A percentile compares a stretch with the other conserved stretches of the same genome.
Evolutionary conservation across 2,329 filamentous ascomycete genomes (phyloP).

Genomic region (Endoconidiophora polonica): DNA sequence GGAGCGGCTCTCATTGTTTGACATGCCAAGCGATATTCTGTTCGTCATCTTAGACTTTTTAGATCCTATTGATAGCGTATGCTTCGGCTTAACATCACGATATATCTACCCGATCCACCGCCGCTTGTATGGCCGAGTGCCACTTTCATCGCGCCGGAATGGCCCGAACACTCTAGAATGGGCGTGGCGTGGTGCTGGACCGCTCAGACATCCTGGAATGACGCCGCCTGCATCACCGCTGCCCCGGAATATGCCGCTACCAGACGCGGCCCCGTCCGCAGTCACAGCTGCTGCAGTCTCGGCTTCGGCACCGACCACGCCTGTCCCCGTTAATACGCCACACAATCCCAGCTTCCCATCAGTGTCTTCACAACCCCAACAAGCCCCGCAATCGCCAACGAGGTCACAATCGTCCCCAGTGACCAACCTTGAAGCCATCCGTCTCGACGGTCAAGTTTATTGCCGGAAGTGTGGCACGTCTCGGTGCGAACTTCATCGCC

Average conservation of each 20-base stretch:
- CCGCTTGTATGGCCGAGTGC: constrained; percentile 37
- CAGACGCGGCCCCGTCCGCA: constrained; percentile 13
- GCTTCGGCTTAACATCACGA: constrained; percentile 40
- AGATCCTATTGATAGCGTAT: constrained; percentile 47
- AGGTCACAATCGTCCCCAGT: constrained; percentile 10
- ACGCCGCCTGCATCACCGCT: constrained; percentile 7
- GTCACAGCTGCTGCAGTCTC: not conserved
- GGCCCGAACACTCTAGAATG: constrained; percentile 48
- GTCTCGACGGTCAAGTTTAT: constrained; percentile 41
- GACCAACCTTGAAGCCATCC: constrained; percentile 28
- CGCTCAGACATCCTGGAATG: constrained; percentile 20
- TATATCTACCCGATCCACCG: constrained; percentile 43
- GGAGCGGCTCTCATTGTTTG: constrained; percentile 28
- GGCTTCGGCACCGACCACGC: constrained; percentile 1
- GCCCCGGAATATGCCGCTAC: constrained; percentile 6
- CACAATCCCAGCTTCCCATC: constrained; percentile 5
- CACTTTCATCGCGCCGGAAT: constrained; percentile 37
- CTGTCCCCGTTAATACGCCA: constrained; percentile 1
- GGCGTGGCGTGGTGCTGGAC: constrained; percentile 42
- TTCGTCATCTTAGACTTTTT: constrained; percentile 44
- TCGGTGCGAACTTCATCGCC: constrained; percentile 46
- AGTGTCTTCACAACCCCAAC: not conserved
- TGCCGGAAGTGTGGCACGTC: constrained; percentile 45
- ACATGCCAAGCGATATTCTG: constrained; percentile 43
- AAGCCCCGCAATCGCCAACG: constrained; percentile 9